phyloP scores from a whole-genome alignment of 202 grass and related monocot genomes.

The Hordeum pubiflorum region DNA sequence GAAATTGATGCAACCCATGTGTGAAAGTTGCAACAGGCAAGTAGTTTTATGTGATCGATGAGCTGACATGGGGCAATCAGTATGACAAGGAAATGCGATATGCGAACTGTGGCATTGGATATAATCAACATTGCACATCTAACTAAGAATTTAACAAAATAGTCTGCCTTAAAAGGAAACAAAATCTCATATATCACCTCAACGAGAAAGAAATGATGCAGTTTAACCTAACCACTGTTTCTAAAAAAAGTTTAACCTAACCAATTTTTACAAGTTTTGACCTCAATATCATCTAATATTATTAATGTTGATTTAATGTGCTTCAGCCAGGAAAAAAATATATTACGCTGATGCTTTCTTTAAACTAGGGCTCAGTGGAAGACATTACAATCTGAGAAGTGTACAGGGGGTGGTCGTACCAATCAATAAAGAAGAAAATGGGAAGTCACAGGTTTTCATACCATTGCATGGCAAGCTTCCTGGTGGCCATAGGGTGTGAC shows the following conservation, averaged over 20 bases:
- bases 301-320: constrained; percentile 11
- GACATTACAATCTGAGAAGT: not conserved
- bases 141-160: not conserved
- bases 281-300: not conserved
- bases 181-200: not conserved
- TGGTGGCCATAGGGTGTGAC: constrained; percentile 38
- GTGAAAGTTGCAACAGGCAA: not conserved
- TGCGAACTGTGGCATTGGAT: not conserved
- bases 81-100: not conserved
- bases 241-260: not conserved
- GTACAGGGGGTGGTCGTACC: not conserved
- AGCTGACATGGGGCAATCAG: not conserved
- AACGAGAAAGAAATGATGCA: constrained; percentile 5
- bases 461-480: constrained; percentile 50
- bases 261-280: not conserved
- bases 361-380: not conserved
- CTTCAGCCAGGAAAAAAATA: not conserved
- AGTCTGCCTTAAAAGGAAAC: not conserved
- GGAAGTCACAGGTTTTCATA: constrained; percentile 27
- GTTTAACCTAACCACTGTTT: not conserved
- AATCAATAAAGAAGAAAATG: not conserved
- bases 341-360: not conserved
- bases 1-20: not conserved
- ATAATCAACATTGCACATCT: not conserved
- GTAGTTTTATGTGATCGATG: not conserved